Evolutionary conservation across 768 basidiomycete genomes (phyloP), one percentile per base, ranked within the genome.

Genomic region (Austroboletus eburneus): DNA sequence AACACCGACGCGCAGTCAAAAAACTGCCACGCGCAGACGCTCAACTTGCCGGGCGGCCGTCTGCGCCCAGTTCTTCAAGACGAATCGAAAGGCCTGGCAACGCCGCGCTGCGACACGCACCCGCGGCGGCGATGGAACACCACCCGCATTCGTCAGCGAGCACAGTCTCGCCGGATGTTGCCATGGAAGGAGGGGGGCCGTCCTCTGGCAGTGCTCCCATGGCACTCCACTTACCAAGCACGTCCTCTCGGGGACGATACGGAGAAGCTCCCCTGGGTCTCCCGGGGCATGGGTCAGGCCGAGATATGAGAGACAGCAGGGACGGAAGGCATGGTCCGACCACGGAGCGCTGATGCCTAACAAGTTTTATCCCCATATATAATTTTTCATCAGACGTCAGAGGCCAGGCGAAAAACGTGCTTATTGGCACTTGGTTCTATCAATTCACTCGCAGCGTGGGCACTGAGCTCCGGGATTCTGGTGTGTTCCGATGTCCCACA

Each of bases 21-120:
- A 85, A 85, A 87, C 75, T 83, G 46, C 75, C 70, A 59, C 78
- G 83, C 84, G 84, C 84, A 85, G 84, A 83, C 77, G 83, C 75
- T 74, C 74, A 76, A 57, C 59, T 58, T 48, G 61, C 82, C 77
- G 83, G 83, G 84, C 81, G 80, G 70, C 77, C 78, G 82, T 83
- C 84, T 85, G 84, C 84, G 83, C 80, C 76, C 55, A 72, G 67
- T 62, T 54, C 58, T 36, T 50, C 52, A 23, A 59, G 65, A 49
- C 52, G 67, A 17, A 52, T 53, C 55, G 64, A 66, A 57, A 54
- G 64, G 51, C 66, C 64, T 57, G 67, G 65, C 54, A 66, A 50
- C 40, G 36, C 57, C 71, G 54, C 72, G 66, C 63, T 76, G 72
- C 65, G 71, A 59, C 56, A 64, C 57, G 32, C 59, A 42, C 41